These are phyloP conservation scores for Smallanthus sonchifolius DNA, from an alignment of 129 eudicot genomes.

Conservation along the genomic window DNA sequence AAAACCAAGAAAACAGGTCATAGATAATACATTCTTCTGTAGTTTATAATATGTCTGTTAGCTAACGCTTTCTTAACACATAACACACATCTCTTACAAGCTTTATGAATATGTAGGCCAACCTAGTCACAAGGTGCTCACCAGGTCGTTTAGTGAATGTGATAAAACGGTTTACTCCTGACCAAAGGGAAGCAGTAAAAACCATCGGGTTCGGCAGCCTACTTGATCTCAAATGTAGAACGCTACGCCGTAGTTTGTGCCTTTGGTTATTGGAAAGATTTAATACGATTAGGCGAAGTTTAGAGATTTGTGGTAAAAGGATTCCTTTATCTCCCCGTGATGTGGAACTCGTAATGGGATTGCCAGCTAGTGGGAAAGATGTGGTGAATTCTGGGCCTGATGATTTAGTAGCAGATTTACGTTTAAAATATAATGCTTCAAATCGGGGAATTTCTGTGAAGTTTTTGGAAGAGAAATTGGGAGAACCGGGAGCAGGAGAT, in stretches of 20 bases:
- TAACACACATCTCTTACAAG: background rate
- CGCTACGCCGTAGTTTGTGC: slow-evolving; percentile 67
- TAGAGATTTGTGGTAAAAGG: slow-evolving; percentile 71
- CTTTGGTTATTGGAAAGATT: slow-evolving; percentile 79
- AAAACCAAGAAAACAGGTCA: slow-evolving; percentile 70
- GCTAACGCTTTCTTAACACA: background rate
- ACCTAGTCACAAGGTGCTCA: slow-evolving; percentile 79
- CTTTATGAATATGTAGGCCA: slow-evolving; percentile 44
- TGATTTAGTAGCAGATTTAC: slow-evolving; percentile 58
- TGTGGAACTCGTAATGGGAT: slow-evolving; percentile 86
- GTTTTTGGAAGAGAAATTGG: slow-evolving; percentile 63
- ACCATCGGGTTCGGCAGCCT: slow-evolving; percentile 78
- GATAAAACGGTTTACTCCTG: slow-evolving; percentile 58
- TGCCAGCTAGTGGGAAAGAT: slow-evolving; percentile 75
- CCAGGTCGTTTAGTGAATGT: slow-evolving; percentile 80
- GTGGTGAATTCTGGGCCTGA: slow-evolving; percentile 75
- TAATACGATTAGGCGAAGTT: slow-evolving; percentile 63
- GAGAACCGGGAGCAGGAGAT: slow-evolving; percentile 67
- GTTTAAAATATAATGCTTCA: slow-evolving; percentile 64
- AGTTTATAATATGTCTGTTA: background rate
- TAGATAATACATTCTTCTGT: background rate
- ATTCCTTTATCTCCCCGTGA: slow-evolving; percentile 67
- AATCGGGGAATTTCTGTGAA: slow-evolving; percentile 78
- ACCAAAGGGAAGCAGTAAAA: slow-evolving; percentile 66
- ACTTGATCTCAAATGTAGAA: slow-evolving; percentile 73